Base-by-base conservation (phyloP, 257 asterid genomes). In the Ballota nigra region DNA sequence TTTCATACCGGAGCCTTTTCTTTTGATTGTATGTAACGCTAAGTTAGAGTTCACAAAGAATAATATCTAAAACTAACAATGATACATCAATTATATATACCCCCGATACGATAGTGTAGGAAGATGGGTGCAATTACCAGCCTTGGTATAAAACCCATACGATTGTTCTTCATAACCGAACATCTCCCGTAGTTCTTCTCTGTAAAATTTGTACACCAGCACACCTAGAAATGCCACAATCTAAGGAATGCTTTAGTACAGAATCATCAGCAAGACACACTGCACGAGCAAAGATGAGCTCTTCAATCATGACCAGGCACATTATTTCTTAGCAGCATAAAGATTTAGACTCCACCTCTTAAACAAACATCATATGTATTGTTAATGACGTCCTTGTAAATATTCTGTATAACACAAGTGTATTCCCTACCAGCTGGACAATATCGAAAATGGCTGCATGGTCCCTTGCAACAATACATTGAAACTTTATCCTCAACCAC, bases 121-220 rank as follows among this genome's bases (percentile, higher is more conserved):
- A 57, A 71, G 70, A 47, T 41, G 51, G 49, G 64, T 55, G 43
- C 47, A 43, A 38, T 73, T 83, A 94, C 98, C 97, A 71, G 97
- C 99, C 97, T 91, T 91, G 29, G 86, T 85, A 83, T 94, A 94
- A 83, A 94, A 94, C n/a, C 99, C 99, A 63, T 94, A 94, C 0
- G 99, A 97, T 79, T 94, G 99, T 84, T 91, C 97, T 76, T 83
- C 95, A 75, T 91, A 94, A 75, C 99, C 99, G 79, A 94, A 94
- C 97, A 94, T 94, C 82, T 91, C 97, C 84, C 97, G 83, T 19
- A 94, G 89, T 82, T 94, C 99, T 71, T 87, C 97, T 61, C 98
- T 97, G 57, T 94, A 94, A 78, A 88, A 89, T 78, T 89, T 94
- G 83, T 94, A 94, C 77, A 89, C 95, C 84, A 94, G 90, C 81